Base-by-base conservation (phyloP, 345 rosid genomes). In the Populus davidiana region DNA sequence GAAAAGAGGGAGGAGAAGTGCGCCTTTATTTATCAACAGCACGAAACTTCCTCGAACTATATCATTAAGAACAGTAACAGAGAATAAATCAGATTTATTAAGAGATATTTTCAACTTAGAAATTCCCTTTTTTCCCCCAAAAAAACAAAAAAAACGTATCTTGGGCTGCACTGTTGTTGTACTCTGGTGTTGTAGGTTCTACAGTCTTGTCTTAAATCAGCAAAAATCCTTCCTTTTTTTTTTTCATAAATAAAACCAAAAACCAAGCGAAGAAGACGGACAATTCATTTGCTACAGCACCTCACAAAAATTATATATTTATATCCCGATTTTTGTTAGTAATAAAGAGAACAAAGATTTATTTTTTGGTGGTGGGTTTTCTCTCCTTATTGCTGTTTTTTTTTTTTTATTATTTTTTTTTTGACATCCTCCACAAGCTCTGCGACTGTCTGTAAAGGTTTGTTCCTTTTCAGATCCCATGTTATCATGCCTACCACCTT, bases 391-490 rank as follows among this genome's bases (percentile, higher is more conserved):
- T 44, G 50, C 50, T 12, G 35, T 25, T 6, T 66, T 65, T 35
- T 29, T 11, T 12, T 21, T 38, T 21, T 0, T 0, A 5, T 4
- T n/a, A n/a, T n/a, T n/a, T 41, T 0, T 38, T 43, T 63, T 29
- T 10, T 11, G 13, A 16, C 12, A 8, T 33, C n/a, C 47, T 64
- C 31, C 14, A 16, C 29, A 8, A 18, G 12, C 47, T 64, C 62
- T 44, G 31, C 77, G 29, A 44, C 62, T 44, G 70, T 29, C 33
- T 23, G 13, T 59, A 20, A 33, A 75, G 78, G 71, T 75, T 33
- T 33, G 71, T 33, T 66, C 67, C 12, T 50, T 70, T 38, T 10
- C 41, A 41, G 77, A 74, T 74, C 70, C 43, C 49, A n/a, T 39
- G 27, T 20, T 12, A 20, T 18, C n/a, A 16, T 71, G 59, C 64